Base-by-base conservation (phyloP, 768 basidiomycete genomes). In the Butyriboletus loyo region DNA sequence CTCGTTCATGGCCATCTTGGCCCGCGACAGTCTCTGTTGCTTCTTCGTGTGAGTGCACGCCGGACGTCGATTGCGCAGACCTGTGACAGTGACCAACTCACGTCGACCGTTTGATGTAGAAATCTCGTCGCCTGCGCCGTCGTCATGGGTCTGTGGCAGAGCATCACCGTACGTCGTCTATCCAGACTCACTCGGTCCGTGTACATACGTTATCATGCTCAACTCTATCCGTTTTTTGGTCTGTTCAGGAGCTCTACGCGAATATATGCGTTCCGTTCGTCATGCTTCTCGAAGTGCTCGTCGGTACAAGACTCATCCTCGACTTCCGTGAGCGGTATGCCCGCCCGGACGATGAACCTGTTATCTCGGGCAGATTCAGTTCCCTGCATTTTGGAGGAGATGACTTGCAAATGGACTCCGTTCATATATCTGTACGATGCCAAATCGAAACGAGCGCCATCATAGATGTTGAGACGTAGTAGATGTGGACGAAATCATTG, bases 181-280 rank as follows among this genome's bases (percentile, higher is more conserved):
- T 14, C n/a, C 2, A 13, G 27, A 28, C 31, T 31, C 7, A 45
- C 21, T 25, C n/a, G 24, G 24, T 7, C 17, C 15, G 17, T 19
- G 3, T 21, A 31, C 17, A 7, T 35, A 17, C 24, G 24, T 22
- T 15, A 4, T 10, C 11, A n/a, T 27, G 13, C 8, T 53, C 3
- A 40, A 43, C 19, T 21, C 10, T 22, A 11, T 27, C n/a, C 2
- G 11, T n/a, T 25, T 31, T 21, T n/a, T n/a, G 10, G 3, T 30
- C 13, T n/a, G 11, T 25, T 5, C 40, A 69, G 67, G 55, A 49
- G 4, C 35, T 61, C 21, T 63, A 66, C 27, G 66, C 68, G 14
- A 70, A 64, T n/a, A 53, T 70, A 44, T 69, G 64, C 28, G 47
- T 65, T 21, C 67, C 67, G 2, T 57, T 69, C 32, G 65, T 69